Percentiles rank a stretch among this genome's conserved stretches.
Evolutionary conservation across 2,329 filamentous ascomycete species (phyloP).

Genomic region (Aspergillus felis): DNA sequence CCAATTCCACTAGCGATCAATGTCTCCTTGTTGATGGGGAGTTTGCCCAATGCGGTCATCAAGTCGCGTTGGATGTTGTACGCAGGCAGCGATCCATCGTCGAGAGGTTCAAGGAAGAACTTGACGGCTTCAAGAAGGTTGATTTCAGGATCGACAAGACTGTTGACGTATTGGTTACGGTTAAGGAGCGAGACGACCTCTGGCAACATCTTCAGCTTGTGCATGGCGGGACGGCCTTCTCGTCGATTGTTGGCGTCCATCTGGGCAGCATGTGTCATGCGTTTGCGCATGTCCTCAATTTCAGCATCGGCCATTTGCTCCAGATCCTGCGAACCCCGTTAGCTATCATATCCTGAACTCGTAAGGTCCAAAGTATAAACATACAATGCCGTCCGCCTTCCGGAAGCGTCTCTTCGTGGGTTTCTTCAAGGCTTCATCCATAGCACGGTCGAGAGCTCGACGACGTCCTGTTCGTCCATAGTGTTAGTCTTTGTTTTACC

Average conservation of each 20-base stretch:
- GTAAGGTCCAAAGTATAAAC: conserved; percentile 28
- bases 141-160: conserved; percentile 87
- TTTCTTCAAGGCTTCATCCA: conserved; percentile 85
- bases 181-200: conserved; percentile 86
- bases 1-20: conserved; percentile 89
- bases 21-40: conserved; percentile 87
- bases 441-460: conserved; percentile 77
- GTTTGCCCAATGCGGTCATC: conserved; percentile 71
- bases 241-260: conserved; percentile 79
- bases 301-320: conserved; percentile 87
- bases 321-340: conserved; percentile 60
- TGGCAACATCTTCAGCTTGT: conserved; percentile 91
- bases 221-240: conserved; percentile 73
- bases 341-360: conserved; percentile 1
- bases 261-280: conserved; percentile 87
- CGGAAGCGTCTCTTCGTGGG: conserved; percentile 65
- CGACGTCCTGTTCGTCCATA: conserved; percentile 53
- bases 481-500: conserved; percentile 2
- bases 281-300: conserved; percentile 79
- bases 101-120: conserved; percentile 94
- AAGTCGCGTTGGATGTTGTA: conserved; percentile 98
- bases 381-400: conserved; percentile 83
- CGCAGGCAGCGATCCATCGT: conserved; percentile 88
- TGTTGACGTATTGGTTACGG: conserved; percentile 75
- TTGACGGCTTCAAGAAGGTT: conserved; percentile 93